Evolutionary conservation across 768 basidiomycete species (phyloP).

Genomic region (Leccinellum rugosiceps): DNA sequence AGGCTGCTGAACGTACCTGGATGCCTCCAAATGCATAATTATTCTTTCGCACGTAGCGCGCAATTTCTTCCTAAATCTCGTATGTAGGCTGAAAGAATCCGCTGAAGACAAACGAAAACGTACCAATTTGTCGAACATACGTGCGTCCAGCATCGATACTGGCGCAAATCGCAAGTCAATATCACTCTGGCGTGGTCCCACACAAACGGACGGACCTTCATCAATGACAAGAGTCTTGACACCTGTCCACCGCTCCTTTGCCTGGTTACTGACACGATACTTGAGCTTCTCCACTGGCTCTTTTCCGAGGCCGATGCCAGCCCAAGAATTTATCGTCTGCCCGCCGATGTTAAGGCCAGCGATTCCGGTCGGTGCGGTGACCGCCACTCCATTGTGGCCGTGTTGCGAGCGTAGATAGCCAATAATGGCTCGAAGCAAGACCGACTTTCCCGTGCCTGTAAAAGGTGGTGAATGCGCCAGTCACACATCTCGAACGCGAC

Average conservation of each 20-base stretch:
- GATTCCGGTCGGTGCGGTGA: slow-evolving; percentile 66
- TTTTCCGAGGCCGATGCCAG: slow-evolving; percentile 61
- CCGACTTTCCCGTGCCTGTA: slow-evolving; percentile 68
- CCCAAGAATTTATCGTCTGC: slow-evolving; percentile 62
- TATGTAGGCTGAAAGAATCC: slow-evolving; percentile 11
- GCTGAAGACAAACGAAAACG: slow-evolving; percentile 34
- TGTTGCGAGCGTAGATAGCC: slow-evolving; percentile 31
- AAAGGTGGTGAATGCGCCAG: not conserved
- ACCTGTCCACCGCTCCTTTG: slow-evolving; percentile 46
- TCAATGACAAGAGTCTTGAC: slow-evolving; percentile 64
- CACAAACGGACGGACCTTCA: slow-evolving; percentile 48
- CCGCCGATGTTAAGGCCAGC: slow-evolving; percentile 73
- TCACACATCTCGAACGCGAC: not conserved
- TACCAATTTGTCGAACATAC: slow-evolving; percentile 68
- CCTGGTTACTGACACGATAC: slow-evolving; percentile 26
- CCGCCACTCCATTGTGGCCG: slow-evolving; percentile 37
- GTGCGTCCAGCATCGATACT: slow-evolving; percentile 79
- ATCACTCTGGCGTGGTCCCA: not conserved
- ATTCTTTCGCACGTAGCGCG: slow-evolving; percentile 38
- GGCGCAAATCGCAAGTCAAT: not conserved
- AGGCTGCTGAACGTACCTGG: slow-evolving; percentile 38
- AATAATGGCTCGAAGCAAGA: slow-evolving; percentile 64
- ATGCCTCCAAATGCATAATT: slow-evolving; percentile 55
- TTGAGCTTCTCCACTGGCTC: slow-evolving; percentile 43
- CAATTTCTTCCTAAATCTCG: slow-evolving; percentile 35